Conservation (phyloP, 495 filamentous ascomycete species). For the Lepraria neglecta region DNA sequence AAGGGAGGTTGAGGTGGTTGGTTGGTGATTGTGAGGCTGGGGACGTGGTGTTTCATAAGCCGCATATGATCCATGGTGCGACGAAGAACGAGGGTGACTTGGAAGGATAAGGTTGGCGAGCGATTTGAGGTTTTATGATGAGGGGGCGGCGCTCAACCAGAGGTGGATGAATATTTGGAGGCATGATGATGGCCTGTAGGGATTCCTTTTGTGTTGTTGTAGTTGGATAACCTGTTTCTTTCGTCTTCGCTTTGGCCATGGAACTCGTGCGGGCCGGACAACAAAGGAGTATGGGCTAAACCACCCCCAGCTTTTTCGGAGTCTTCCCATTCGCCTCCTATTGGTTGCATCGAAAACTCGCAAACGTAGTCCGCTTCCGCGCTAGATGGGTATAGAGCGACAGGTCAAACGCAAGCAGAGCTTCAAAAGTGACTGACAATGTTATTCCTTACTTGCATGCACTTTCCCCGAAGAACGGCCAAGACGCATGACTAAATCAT, state of each 20-base stretch:
- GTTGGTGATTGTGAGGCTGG: constrained; percentile 43
- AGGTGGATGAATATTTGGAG: constrained; percentile 31
- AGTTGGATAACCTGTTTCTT: too few species aligned
- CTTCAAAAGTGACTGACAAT: background rate
- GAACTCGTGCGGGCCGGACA: too few species aligned
- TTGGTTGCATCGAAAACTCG: too few species aligned
- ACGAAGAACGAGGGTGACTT: constrained; percentile 44
- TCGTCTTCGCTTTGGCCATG: too few species aligned
- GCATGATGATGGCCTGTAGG: constrained; percentile 29
- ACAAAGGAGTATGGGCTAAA: too few species aligned
- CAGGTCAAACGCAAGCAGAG: background rate
- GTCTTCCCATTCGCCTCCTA: too few species aligned
- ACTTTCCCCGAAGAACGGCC: background rate
- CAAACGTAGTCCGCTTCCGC: too few species aligned
- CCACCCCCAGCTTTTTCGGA: too few species aligned
- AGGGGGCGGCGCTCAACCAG: constrained; percentile 22
- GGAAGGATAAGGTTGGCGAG: constrained; percentile 44
- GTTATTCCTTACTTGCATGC: background rate
- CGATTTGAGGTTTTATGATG: constrained; percentile 41
- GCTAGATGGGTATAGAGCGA: background rate
- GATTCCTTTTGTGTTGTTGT: too few species aligned
- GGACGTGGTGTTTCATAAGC: constrained; percentile 51
- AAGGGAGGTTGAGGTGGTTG: constrained; percentile 30
- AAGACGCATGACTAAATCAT: background rate
- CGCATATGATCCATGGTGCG: constrained; percentile 46